Evolutionary conservation across 768 basidiomycete genomes (phyloP).

Genomic region (Termitomyces sp.): DNA sequence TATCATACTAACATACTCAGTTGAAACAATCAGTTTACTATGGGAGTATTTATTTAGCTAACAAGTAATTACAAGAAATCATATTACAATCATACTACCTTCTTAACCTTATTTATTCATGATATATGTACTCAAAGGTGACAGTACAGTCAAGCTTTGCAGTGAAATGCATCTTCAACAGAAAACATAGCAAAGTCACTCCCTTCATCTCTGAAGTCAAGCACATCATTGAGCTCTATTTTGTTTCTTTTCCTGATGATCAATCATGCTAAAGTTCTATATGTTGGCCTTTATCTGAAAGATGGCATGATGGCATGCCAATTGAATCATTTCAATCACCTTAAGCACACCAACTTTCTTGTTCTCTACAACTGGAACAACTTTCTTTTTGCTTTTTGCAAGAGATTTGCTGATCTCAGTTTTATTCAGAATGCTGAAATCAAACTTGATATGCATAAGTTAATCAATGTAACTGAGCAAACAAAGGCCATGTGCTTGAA

Average conservation of each 20-base stretch:
- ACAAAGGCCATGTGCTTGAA: constrained; percentile 11
- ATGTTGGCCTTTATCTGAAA: not conserved
- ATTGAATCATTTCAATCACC: not conserved
- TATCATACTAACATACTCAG: too few species aligned
- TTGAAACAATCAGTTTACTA: too few species aligned
- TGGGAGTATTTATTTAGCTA: too few species aligned
- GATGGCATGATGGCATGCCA: not conserved
- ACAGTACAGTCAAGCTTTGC: too few species aligned
- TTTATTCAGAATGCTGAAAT: not conserved
- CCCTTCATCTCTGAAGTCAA: not conserved
- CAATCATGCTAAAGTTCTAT: not conserved
- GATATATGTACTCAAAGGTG: too few species aligned
- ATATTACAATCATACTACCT: too few species aligned
- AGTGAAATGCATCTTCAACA: not conserved
- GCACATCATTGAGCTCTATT: not conserved
- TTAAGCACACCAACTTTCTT: too few species aligned
- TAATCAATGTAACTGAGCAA: constrained; percentile 19
- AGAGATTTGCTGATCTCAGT: not conserved
- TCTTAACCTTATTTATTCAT: too few species aligned
- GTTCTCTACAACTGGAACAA: not conserved
- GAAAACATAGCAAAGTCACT: not conserved
- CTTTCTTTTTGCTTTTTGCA: not conserved
- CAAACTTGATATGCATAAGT: not conserved
- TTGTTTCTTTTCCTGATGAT: not conserved
- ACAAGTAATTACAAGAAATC: too few species aligned